phyloP scores from a whole-genome alignment of 2,329 filamentous ascomycete genomes.

The Ophiostoma angusticollis region DNA sequence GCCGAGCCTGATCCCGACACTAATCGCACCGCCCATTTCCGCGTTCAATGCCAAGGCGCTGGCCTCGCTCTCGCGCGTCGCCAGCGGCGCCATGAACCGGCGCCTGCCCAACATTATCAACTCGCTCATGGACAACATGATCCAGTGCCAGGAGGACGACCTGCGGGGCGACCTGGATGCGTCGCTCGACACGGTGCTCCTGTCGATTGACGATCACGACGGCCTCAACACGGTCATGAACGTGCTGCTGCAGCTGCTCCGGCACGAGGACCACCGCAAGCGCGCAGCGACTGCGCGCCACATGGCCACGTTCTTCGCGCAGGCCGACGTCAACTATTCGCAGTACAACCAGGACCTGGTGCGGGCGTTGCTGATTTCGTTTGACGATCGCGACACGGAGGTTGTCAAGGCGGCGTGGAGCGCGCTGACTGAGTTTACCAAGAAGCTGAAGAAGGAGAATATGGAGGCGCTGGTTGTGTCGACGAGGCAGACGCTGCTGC shows the following conservation, averaged over 20 bases:
- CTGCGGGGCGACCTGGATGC: slow-evolving; percentile 60
- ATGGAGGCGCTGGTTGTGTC: slow-evolving; percentile 89
- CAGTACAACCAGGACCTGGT: slow-evolving; percentile 94
- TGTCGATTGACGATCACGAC: slow-evolving; percentile 91
- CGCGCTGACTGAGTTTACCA: slow-evolving; percentile 76
- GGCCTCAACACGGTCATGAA: slow-evolving; percentile 94
- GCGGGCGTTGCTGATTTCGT: slow-evolving; percentile 76
- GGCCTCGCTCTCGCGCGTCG: slow-evolving; percentile 85
- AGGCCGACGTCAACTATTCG: slow-evolving; percentile 76
- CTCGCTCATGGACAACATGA: slow-evolving; percentile 84
- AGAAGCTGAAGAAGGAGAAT: slow-evolving; percentile 85
- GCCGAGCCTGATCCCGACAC: slow-evolving; percentile 86
- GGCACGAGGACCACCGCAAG: slow-evolving; percentile 83
- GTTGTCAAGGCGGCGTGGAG: slow-evolving; percentile 87
- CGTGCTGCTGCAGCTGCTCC: slow-evolving; percentile 73
- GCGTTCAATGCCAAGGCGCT: slow-evolving; percentile 90
- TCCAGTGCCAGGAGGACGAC: slow-evolving; percentile 60
- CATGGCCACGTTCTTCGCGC: slow-evolving; percentile 73
- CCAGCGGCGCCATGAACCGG: slow-evolving; percentile 79
- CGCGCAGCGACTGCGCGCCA: slow-evolving; percentile 68
- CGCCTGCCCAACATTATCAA: slow-evolving; percentile 84
- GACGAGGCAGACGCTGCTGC: slow-evolving; percentile 72
- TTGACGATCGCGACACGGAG: slow-evolving; percentile 70
- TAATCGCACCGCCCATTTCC: slow-evolving; percentile 80
- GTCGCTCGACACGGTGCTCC: slow-evolving; percentile 78